Base-by-base conservation (phyloP, 768 basidiomycete species). In the Phlegmacium glaucopus region DNA sequence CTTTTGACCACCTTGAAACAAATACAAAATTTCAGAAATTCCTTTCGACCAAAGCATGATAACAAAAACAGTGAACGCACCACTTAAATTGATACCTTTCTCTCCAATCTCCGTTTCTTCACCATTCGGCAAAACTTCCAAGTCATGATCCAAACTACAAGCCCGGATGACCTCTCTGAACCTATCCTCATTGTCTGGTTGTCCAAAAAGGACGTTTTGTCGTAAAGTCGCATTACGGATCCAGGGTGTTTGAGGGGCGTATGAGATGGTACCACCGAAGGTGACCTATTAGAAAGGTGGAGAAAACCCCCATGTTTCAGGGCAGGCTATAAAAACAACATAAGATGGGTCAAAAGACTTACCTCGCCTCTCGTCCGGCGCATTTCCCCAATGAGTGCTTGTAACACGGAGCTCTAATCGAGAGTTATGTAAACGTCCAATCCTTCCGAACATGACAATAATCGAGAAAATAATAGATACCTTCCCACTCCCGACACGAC, bases 151-250 rank as follows among this genome's bases (percentile, higher is more conserved):
- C 29, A 93, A 66, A 27, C 79, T 79, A 55, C 89, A 93, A 0
- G 86, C 83, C 1, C 68, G 60, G 45, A 87, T 69, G 35, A 86
- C 72, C 22, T 75, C 69, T 10, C 76, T 68, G 57, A 86, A 81
- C 52, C 82, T 82, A 36, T 73, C 71, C 44, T 83, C 80, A 43
- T 90, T 78, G 49, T 80, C 82, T 5, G 71, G 66, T 53, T 80
- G 75, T 1, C 87, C 89, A 59, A 93, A 91, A 0, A 82, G 60
- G 50, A 93, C 78, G 61, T 93, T 93, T 46, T 86, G 77, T 13
- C 82, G 74, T 27, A 91, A 65, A 0, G 83, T 86, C 0, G 82
- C 83, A 61, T 83, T 83, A 52, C 68, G 66, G 56, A 87, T 83
- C 84, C 84, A 87, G 0, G 84, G 67, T 16, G 72, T 65, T 59